Percentiles rank a stretch among this genome's conserved stretches.
Conservation (phyloP, 208 protist genomes). For the Leishmania mexicana region DNA sequence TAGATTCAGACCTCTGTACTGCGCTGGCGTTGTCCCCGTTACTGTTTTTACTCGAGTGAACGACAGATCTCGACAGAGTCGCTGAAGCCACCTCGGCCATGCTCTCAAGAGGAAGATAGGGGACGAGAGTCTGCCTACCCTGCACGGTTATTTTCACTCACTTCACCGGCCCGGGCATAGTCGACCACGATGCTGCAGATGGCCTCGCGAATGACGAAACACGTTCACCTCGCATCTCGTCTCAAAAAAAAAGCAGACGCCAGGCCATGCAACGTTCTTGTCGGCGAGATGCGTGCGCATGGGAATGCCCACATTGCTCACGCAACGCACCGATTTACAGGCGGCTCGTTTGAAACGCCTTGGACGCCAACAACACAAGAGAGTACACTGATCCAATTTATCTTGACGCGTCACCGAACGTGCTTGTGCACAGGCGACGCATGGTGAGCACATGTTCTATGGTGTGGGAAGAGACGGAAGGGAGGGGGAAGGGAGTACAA, state of each 20-base stretch:
- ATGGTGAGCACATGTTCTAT: background rate
- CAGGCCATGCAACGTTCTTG: background rate
- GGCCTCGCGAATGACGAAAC: background rate
- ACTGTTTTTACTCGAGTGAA: background rate
- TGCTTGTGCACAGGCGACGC: no score
- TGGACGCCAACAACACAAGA: no score
- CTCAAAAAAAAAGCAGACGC: no score
- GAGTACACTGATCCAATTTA: no score
- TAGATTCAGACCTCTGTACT: background rate
- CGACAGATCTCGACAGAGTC: background rate
- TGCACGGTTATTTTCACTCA: background rate
- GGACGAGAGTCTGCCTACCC: background rate
- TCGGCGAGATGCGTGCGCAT: background rate
- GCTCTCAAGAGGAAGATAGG: background rate
- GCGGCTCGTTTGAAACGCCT: no score
- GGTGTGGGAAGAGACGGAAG: background rate
- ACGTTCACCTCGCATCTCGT: background rate
- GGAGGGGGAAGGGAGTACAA: background rate
- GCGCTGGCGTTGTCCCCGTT: no score
- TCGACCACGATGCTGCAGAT: background rate
- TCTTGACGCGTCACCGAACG: no score
- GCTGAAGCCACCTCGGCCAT: background rate
- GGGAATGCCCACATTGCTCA: no score
- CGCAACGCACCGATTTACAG: no score
- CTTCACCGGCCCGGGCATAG: background rate